phyloP scores from a whole-genome alignment of 768 basidiomycete genomes.

The Boletus sp. region DNA sequence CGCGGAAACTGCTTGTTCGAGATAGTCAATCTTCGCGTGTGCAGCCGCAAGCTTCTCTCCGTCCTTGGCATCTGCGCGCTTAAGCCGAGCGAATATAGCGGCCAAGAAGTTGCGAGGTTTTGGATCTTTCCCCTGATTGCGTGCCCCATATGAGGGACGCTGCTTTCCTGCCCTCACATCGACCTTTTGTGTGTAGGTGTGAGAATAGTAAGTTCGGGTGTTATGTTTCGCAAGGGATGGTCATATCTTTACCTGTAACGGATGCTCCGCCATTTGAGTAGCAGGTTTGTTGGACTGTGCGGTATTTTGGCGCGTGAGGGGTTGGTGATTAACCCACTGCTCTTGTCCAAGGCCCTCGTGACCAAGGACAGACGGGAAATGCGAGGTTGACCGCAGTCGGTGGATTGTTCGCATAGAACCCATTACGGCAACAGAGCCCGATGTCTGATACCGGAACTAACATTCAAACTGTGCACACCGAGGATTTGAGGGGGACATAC shows the following conservation, averaged over 20 bases:
- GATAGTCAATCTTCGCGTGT: background rate
- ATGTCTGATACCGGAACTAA: background rate
- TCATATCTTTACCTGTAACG: background rate
- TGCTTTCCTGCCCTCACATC: background rate
- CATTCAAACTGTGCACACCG: background rate
- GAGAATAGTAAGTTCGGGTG: background rate
- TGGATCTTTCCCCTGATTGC: background rate
- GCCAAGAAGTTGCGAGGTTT: background rate
- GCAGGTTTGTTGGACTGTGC: background rate
- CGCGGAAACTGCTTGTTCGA: background rate
- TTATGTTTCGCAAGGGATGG: background rate
- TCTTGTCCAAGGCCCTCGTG: background rate
- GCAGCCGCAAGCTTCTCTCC: background rate
- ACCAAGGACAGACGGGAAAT: background rate
- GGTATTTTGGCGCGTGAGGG: background rate
- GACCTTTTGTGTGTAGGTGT: background rate
- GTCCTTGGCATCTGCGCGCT: background rate
- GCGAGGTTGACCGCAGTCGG: background rate
- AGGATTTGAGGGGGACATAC: background rate
- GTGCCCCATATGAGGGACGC: background rate
- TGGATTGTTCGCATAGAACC: background rate
- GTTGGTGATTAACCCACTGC: background rate
- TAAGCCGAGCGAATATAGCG: background rate
- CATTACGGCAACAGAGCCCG: too few relatives aligned
- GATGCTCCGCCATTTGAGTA: background rate